phyloP scores from a whole-genome alignment of 106 monocot species.

The Allium sativum region DNA sequence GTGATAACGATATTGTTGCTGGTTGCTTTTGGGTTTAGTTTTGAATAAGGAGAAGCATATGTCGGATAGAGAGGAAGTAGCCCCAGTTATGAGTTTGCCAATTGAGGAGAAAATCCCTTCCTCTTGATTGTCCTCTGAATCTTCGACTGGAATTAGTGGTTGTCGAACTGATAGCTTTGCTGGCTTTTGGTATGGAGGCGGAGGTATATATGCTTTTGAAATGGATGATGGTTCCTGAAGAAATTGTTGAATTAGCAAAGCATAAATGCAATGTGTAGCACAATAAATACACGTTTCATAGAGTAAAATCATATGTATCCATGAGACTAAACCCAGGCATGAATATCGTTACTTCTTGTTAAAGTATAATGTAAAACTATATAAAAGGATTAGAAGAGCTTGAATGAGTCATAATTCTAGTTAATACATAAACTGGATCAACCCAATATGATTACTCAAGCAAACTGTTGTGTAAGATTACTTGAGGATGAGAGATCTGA shows the following conservation, averaged over 20 bases:
- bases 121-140: constrained; percentile 45
- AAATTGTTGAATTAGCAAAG: not conserved
- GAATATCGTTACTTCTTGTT: too few relatives aligned
- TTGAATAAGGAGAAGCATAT: constrained; percentile 31
- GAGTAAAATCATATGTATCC: too few relatives aligned
- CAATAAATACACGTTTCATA: too few relatives aligned
- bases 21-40: constrained; percentile 23
- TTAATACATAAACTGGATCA: too few relatives aligned
- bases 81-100: constrained; percentile 40
- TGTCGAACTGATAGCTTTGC: constrained; percentile 44
- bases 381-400: too few relatives aligned
- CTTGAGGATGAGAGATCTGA: too few relatives aligned
- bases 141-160: constrained; percentile 53
- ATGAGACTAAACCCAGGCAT: too few relatives aligned
- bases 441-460: too few relatives aligned
- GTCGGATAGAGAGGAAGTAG: constrained; percentile 33
- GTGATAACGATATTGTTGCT: constrained; percentile 13
- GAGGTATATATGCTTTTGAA: constrained; percentile 28
- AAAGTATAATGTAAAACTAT: too few relatives aligned
- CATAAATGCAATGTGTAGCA: too few relatives aligned
- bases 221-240: constrained; percentile 46
- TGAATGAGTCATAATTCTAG: too few relatives aligned
- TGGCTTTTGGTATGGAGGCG: constrained; percentile 56
- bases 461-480: too few relatives aligned
- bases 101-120: constrained; percentile 64